A percentile compares a stretch with the other conserved stretches of the same genome.
These are phyloP conservation scores for Gossypium stocksii DNA, from an alignment of 345 rosid species.

Conservation along the genomic window DNA sequence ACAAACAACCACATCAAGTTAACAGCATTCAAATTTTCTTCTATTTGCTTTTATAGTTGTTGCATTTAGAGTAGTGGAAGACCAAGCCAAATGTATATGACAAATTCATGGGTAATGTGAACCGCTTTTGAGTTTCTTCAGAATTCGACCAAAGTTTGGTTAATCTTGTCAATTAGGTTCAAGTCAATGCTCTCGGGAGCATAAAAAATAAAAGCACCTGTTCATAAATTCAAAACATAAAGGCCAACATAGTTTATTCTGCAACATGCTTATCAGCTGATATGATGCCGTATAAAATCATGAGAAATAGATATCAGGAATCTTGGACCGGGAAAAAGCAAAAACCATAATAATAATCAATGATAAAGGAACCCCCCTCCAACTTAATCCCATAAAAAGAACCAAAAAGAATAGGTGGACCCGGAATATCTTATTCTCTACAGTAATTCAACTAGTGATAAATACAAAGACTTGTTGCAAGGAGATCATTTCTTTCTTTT, in stretches of 20 bases:
- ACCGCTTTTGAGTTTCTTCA: background rate
- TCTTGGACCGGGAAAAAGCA: conserved; percentile 9
- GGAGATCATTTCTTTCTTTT: conserved; percentile 2
- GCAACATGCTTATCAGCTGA: conserved; percentile 1
- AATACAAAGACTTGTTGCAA: conserved; percentile 15
- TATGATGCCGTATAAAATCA: conserved; percentile 12
- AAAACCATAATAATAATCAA: conserved; percentile 18
- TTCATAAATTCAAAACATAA: background rate
- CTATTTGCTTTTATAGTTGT: background rate
- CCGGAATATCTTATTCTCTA: conserved; percentile 14
- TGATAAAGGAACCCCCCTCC: conserved; percentile 13
- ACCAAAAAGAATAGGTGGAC: conserved; percentile 27
- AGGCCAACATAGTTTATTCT: conserved; percentile 4
- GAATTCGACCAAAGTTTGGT: background rate
- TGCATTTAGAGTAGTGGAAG: background rate
- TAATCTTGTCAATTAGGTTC: background rate
- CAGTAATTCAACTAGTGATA: conserved; percentile 16
- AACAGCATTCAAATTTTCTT: background rate
- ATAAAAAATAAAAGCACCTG: background rate
- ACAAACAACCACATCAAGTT: conserved; percentile 1
- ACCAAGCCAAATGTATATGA: background rate
- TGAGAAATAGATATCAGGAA: background rate
- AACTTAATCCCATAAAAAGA: conserved; percentile 30
- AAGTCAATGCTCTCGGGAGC: background rate
- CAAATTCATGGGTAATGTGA: background rate